A percentile compares a stretch with the other conserved stretches of the same genome.
Conservation (phyloP, 768 basidiomycete species). For the Lactarius deliciosus region DNA sequence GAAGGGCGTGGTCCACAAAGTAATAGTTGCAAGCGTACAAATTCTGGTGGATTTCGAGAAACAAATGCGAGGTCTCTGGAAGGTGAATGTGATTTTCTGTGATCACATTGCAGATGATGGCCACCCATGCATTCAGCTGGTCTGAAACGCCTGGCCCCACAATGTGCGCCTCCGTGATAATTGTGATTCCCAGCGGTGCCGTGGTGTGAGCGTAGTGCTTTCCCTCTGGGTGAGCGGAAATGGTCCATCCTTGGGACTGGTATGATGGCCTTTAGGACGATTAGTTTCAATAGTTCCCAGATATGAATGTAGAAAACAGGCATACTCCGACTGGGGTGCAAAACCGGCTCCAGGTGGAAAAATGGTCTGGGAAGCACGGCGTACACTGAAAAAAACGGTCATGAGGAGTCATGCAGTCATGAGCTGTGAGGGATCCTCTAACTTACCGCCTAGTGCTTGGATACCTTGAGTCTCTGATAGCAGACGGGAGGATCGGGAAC, state of each 20-base stretch:
- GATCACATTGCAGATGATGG: background rate
- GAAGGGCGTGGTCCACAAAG: background rate
- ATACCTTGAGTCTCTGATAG: background rate
- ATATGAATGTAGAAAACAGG: background rate
- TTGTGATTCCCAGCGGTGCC: background rate
- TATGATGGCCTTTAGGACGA: background rate
- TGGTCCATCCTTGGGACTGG: background rate
- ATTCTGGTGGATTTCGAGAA: background rate
- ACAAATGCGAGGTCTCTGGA: background rate
- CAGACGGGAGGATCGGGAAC: background rate
- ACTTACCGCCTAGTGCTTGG: background rate
- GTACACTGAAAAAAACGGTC: background rate
- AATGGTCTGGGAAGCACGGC: background rate
- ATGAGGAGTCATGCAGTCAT: background rate
- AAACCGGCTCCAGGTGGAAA: background rate
- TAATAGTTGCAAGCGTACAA: background rate
- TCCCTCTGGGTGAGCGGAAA: background rate
- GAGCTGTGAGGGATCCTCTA: too few relatives aligned
- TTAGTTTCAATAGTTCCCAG: background rate
- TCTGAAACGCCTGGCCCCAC: background rate
- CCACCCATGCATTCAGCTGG: background rate
- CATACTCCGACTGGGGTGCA: background rate
- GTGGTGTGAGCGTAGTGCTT: background rate
- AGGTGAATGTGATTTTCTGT: background rate
- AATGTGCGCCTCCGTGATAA: background rate